Conservation (phyloP, 352 stramenopile genomes). For the Pilasporangium apinafurcum region DNA sequence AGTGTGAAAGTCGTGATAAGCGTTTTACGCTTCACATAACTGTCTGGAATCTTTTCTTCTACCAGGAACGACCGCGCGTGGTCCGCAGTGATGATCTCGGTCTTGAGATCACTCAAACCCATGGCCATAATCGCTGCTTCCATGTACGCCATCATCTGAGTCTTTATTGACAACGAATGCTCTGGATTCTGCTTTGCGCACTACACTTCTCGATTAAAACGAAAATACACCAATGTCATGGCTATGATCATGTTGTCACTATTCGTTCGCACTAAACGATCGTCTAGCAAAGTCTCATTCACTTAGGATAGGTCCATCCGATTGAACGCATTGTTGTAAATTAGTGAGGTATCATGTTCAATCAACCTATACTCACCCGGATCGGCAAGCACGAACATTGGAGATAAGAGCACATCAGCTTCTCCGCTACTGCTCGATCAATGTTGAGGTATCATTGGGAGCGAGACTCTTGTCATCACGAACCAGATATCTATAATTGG, state of each 20-base stretch:
- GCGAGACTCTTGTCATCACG: slow-evolving; percentile 16
- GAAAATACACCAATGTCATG: slow-evolving; percentile 23
- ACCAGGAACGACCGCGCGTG: slow-evolving; percentile 33
- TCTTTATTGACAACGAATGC: slow-evolving; percentile 33
- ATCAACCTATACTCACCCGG: slow-evolving; percentile 48
- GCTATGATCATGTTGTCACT: slow-evolving; percentile 17
- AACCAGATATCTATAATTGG: slow-evolving; percentile 51
- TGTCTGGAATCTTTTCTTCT: slow-evolving; percentile 37
- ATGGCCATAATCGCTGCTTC: slow-evolving; percentile 40
- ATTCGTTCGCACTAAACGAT: slow-evolving; percentile 21
- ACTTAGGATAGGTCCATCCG: no score
- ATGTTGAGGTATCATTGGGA: slow-evolving; percentile 45
- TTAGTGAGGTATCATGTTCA: slow-evolving; percentile 63
- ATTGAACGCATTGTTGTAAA: slow-evolving; percentile 40
- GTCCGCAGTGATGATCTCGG: slow-evolving; percentile 24
- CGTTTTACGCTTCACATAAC: slow-evolving; percentile 22
- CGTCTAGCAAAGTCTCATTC: no score
- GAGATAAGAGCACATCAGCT: no score
- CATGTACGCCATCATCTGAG: slow-evolving; percentile 25
- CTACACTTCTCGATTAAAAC: slow-evolving; percentile 27
- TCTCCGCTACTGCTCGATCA: slow-evolving; percentile 20
- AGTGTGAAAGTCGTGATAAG: slow-evolving; percentile 18
- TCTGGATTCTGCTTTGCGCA: slow-evolving; percentile 29
- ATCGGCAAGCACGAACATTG: slow-evolving; percentile 38
- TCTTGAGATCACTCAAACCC: slow-evolving; percentile 26